Percentiles rank a stretch among this genome's conserved stretches.
Conservation (phyloP, 139 green algal genomes). For the Chlorella vulgaris region DNA sequence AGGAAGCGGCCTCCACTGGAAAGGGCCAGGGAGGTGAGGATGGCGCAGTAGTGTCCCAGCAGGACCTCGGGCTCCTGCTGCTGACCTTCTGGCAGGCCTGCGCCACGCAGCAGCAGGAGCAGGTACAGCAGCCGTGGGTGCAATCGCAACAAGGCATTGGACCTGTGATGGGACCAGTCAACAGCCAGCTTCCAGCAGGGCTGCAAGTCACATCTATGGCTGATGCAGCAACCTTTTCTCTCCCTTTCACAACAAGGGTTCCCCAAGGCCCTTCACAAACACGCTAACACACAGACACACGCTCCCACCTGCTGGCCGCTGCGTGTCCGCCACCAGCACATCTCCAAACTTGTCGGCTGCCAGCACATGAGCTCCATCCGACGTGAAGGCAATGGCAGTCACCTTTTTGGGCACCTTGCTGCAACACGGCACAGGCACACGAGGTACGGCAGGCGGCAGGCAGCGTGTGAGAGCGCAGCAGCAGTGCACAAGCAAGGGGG, state of each 20-base stretch:
- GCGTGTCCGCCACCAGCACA: conserved; percentile 47
- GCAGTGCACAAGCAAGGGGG: background rate
- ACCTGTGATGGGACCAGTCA: too few relatives aligned
- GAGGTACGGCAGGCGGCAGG: background rate
- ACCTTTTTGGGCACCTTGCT: conserved; percentile 77
- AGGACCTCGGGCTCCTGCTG: conserved; percentile 52
- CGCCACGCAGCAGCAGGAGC: background rate
- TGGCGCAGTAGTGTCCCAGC: conserved; percentile 84
- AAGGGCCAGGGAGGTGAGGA: conserved; percentile 71
- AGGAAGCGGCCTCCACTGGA: conserved; percentile 61
- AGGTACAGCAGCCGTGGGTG: too few relatives aligned
- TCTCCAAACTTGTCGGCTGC: conserved; percentile 90
- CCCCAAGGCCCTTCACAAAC: too few relatives aligned
- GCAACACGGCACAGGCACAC: background rate
- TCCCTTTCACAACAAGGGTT: background rate
- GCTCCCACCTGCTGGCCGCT: background rate
- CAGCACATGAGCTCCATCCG: conserved; percentile 50
- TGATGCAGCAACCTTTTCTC: too few relatives aligned
- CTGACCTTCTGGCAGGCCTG: background rate
- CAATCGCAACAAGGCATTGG: too few relatives aligned
- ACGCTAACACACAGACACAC: too few relatives aligned
- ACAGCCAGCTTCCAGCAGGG: too few relatives aligned
- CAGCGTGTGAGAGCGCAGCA: background rate
- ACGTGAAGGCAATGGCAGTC: conserved; percentile 65
- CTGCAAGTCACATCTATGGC: too few relatives aligned